Evolutionary conservation across 441 rosid species (phyloP), one percentile per base, ranked within the genome.

Genomic region (Gossypium davidsonii): DNA sequence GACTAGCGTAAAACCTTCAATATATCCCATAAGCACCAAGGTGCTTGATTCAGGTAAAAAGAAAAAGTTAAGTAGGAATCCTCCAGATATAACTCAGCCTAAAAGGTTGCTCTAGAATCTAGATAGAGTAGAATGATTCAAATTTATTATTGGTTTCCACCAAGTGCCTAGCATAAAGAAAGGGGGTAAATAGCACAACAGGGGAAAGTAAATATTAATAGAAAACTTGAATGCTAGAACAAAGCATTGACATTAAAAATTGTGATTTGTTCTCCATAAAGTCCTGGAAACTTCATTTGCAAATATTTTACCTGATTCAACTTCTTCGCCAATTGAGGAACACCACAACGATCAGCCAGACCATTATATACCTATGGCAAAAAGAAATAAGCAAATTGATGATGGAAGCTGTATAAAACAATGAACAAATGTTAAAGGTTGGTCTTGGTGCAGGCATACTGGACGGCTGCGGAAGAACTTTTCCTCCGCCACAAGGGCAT

Each of bases 381-480:
- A 11, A 55, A 52, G 66, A 23, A 18, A 46, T 46, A 12, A 51
- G 28, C 23, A 42, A 71, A 56, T 14, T 14, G n/a, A 39, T 44
- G 52, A 77, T 48, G 60, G 8, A 67, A 77, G 58, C 65, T 46
- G 25, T 48, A 70, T 52, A 39, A 64, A 59, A 72, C 51, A 37
- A 76, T 31, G 37, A 69, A 58, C 2, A 74, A 72, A 12, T 25
- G n/a, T 26, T n/a, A 49, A 59, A 58, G 51, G 75, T 20, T 67
- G 57, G 64, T 56, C 75, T 23, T 67, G 57, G 64, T 59, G 75
- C 49, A 78, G 53, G 64, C 94, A 81, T 94, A 94, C 99, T 2
- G 98, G 97, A 73, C 88, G 97, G 73, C 94, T 88, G 21, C 88
- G 97, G 77, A 94, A 94, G 89, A 94, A 94, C 70, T 91, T 93